Conservation (phyloP, 2,329 filamentous ascomycete species). For the Echinosphaeria canescens region DNA sequence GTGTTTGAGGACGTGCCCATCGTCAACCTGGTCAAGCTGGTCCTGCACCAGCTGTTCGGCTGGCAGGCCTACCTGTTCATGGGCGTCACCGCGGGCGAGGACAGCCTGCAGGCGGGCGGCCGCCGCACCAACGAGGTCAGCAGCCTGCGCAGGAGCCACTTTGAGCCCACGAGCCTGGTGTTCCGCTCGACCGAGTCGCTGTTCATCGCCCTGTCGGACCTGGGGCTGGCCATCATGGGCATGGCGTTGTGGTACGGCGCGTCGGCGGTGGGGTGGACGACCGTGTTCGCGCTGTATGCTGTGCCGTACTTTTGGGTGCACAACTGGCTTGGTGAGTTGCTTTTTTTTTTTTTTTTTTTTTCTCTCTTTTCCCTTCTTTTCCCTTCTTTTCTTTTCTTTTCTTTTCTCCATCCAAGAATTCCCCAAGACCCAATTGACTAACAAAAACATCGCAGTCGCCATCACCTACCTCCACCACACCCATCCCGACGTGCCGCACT, state of each 20-base stretch:
- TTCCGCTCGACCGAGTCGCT: constrained; percentile 34
- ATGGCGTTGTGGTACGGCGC: constrained; percentile 27
- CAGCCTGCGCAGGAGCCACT: constrained; percentile 29
- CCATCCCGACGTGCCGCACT: constrained; percentile 34
- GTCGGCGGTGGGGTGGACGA: constrained; percentile 30
- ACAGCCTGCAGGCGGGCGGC: constrained; percentile 14
- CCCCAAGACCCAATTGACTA: constrained; percentile 1
- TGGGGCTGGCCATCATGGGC: constrained; percentile 31
- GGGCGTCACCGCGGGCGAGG: constrained; percentile 27
- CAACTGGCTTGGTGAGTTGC: constrained; percentile 73
- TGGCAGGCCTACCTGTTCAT: constrained; percentile 42
- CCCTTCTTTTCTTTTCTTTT: neutral
- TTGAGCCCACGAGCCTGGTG: constrained; percentile 36
- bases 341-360: too few species aligned
- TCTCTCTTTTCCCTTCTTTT: too few species aligned
- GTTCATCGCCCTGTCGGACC: constrained; percentile 33
- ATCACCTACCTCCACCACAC: constrained; percentile 62
- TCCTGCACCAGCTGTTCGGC: constrained; percentile 40
- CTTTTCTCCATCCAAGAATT: neutral
- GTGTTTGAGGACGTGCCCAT: constrained; percentile 42
- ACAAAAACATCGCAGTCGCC: too few species aligned
- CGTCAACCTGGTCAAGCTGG: constrained; percentile 25
- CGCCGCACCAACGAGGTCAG: constrained; percentile 17
- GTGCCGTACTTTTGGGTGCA: constrained; percentile 78
- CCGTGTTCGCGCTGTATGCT: constrained; percentile 33